Evolutionary conservation across 2,329 filamentous ascomycete genomes (phyloP), one percentile per base, ranked within the genome.

Genomic region (Apiospora marii): DNA sequence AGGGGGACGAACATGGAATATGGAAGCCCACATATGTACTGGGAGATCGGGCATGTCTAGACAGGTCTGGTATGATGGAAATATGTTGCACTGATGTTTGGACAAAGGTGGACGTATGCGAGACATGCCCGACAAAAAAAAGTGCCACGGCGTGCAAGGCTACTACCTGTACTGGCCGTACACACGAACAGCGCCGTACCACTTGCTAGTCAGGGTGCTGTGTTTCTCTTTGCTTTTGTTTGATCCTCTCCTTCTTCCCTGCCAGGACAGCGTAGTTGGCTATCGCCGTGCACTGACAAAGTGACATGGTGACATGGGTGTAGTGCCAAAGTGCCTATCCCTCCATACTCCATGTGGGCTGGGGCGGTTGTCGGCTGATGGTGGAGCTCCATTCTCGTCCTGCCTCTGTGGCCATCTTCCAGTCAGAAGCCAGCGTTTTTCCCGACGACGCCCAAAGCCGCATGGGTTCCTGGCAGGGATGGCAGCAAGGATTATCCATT

Each of bases 191-290:
- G 48, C 44, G 48, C n/a, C 48, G 48, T 49, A 22, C 49, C 24
- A 51, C 53, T 61, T 19, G 19, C 7, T 3, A 24, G 37, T 41
- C 37, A 41, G 37, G 37, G 37, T 41, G 37, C 37, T 41, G 37
- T 64, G 58, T 64, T 64, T 64, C 58, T 64, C 58, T 64, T 64
- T 64, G 30, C 58, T 64, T 64, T 64, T 64, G 58, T 64, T 64
- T 64, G 34, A 41, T 64, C 22, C 58, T 41, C 22, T 24, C n/a
- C 24, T 27, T 14, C 13, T 51, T 24, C 22, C 48, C 12, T 12
- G 6, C n/a, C 22, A 2, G n/a, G 10, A 13, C n/a, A 13, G 49
- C 49, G 46, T 49, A n/a, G 46, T 22, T 49, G n/a, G 46, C n/a
- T 49, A 49, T 49, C 46, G 46, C 46, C 24, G 49, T 19, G 49